Base-by-base conservation (phyloP, 805 yeast species). In the Pichia gijzeniarum region DNA sequence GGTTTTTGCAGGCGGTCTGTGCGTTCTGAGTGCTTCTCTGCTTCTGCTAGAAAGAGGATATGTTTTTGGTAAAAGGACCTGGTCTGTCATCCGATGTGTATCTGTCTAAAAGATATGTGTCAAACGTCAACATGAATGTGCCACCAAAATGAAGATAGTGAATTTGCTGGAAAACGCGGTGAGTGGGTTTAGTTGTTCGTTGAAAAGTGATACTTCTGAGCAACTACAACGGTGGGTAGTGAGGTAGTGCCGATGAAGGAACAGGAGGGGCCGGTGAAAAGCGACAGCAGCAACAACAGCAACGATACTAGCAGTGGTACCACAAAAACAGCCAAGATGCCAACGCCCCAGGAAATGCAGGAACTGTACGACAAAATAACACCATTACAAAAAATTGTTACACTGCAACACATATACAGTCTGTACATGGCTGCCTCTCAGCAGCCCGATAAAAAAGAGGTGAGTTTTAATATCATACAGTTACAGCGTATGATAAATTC, bases 371-470 rank as follows among this genome's bases (percentile, higher is more conserved):
- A 58, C 53, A 52, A 53, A 38, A 64, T 64, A 28, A 61, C 68
- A 4, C 55, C 58, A 7, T 52, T 65, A 22, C 68, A 64, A 43
- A 64, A 65, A 49, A 61, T 65, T 9, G 65, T 65, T 22, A 65
- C 69, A 6, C 52, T 65, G 27, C 69, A 65, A 43, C 67, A 65
- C 41, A 59, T 65, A 4, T 63, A 65, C 40, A 63, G 68, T 17
- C 53, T 64, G 41, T 65, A 58, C 46, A 49, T 59, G 39, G 65
- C 66, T 21, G 63, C 65, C 9, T 60, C 61, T 32, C 64, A 62
- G 43, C 59, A 59, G 37, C 61, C 65, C 2, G 59, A 62, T 17
- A 58, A 64, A 30, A 58, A 56, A 37, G 65, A 62, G n/a, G 56
- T 65, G 4, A 60, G 66, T 7, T 63, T 65, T 48, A 64, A 65